Percentiles rank a stretch among this genome's conserved stretches.
These are phyloP conservation scores for Calocybe gangraenosa DNA, from an alignment of 768 basidiomycete genomes.

Conservation along the genomic window DNA sequence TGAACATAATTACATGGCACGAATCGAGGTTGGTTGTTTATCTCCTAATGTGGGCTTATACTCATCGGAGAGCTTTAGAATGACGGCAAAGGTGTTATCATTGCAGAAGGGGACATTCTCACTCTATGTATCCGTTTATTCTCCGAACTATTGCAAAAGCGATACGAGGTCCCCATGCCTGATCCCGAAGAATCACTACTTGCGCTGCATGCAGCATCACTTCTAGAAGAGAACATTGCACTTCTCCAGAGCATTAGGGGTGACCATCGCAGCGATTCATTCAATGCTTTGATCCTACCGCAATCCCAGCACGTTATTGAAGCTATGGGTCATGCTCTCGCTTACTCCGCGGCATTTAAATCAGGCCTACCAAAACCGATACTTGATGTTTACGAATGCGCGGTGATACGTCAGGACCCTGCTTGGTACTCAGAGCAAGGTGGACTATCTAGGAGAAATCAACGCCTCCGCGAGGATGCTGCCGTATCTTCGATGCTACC, in stretches of 20 bases:
- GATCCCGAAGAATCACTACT: constrained; percentile 47
- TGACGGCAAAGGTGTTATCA: constrained; percentile 53
- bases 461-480: constrained; percentile 43
- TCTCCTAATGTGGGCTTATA: constrained; percentile 1
- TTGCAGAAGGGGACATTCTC: constrained; percentile 53
- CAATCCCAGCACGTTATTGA: constrained; percentile 49
- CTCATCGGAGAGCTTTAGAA: constrained; percentile 26
- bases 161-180: constrained; percentile 50
- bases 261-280: constrained; percentile 46
- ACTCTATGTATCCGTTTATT: constrained; percentile 52
- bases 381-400: constrained; percentile 52
- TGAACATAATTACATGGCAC: constrained; percentile 57
- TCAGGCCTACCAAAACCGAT: constrained; percentile 42
- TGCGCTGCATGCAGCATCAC: constrained; percentile 41
- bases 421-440: constrained; percentile 58
- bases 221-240: constrained; percentile 43
- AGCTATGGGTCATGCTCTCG: constrained; percentile 61
- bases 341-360: constrained; percentile 49
- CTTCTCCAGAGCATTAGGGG: constrained; percentile 32
- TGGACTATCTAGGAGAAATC: constrained; percentile 41
- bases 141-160: constrained; percentile 54
- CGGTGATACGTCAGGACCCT: constrained; percentile 47
- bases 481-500: constrained; percentile 43
- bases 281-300: constrained; percentile 53
- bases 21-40: constrained; percentile 39